Evolutionary conservation across 2,329 filamentous ascomycete genomes (phyloP).

Genomic region (Alternaria panax): DNA sequence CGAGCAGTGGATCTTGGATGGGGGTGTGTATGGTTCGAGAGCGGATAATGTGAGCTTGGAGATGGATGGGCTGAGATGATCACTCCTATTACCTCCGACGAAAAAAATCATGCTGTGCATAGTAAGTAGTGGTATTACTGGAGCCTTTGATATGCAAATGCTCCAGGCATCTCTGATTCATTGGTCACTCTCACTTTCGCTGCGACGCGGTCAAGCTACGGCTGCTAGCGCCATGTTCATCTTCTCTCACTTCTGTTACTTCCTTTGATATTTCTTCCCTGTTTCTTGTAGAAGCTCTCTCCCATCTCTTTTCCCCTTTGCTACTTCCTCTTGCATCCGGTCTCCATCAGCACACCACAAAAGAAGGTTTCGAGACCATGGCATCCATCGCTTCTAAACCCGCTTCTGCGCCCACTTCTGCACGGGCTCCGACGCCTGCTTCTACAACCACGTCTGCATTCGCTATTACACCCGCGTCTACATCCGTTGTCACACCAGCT

Average conservation of each 20-base stretch:
- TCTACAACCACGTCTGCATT: too few species aligned
- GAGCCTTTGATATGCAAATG: neutral
- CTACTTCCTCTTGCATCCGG: too few species aligned
- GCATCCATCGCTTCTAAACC: neutral
- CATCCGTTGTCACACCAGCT: too few species aligned
- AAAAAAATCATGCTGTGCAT: too few species aligned
- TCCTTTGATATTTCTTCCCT: too few species aligned
- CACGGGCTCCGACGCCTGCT: too few species aligned
- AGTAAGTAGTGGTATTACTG: neutral
- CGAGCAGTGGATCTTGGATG: constrained; percentile 62
- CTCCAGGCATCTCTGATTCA: neutral
- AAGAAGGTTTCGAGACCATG: neutral
- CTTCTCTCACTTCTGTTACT: neutral
- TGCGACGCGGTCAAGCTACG: neutral
- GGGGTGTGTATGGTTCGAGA: constrained; percentile 55
- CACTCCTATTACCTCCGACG: neutral
- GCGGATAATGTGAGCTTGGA: constrained; percentile 26
- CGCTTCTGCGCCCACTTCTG: too few species aligned
- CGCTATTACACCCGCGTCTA: too few species aligned
- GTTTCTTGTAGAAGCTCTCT: too few species aligned
- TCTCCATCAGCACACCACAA: neutral
- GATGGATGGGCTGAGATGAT: constrained; percentile 20
- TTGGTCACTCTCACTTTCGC: neutral
- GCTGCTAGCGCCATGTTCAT: neutral
- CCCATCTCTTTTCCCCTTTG: too few species aligned